A percentile compares a stretch with the other conserved stretches of the same genome.
phyloP scores from a whole-genome alignment of 2,329 filamentous ascomycete species.

The Acephala macrosclerotiorum region DNA sequence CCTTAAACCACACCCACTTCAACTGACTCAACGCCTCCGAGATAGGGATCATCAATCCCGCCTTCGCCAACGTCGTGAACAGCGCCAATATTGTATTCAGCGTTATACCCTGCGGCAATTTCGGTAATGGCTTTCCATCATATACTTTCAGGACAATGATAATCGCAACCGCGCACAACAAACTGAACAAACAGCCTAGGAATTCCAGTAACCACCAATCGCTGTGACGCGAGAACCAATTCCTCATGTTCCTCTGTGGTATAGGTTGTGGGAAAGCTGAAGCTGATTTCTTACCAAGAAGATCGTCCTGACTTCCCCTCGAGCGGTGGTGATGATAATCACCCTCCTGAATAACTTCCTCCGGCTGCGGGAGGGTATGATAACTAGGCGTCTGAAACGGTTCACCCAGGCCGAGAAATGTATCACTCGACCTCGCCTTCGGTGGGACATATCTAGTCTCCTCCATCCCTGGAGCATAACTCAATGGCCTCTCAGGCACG shows the following conservation, averaged over 20 bases:
- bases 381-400: neutral
- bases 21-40: conserved; percentile 44
- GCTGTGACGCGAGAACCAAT: conserved; percentile 5
- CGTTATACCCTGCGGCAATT: conserved; percentile 45
- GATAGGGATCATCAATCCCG: conserved; percentile 42
- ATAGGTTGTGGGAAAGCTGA: neutral
- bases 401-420: neutral
- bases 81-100: conserved; percentile 46
- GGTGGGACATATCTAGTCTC: neutral
- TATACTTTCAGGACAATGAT: conserved; percentile 43
- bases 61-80: conserved; percentile 42
- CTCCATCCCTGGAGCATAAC: neutral
- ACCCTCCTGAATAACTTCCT: neutral
- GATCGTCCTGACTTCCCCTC: neutral
- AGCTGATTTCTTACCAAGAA: neutral
- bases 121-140: conserved; percentile 39
- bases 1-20: conserved; percentile 47
- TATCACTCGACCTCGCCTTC: neutral
- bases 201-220: conserved; percentile 20
- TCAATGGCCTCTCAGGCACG: neutral
- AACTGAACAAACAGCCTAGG: conserved; percentile 38
- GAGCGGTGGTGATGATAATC: neutral
- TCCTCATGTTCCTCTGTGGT: neutral
- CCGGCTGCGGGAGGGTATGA: neutral
- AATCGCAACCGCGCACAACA: conserved; percentile 46